Evolutionary conservation across 352 stramenopile species (phyloP), one percentile per base, ranked within the genome.

Genomic region (Blastocystis sp.): DNA sequence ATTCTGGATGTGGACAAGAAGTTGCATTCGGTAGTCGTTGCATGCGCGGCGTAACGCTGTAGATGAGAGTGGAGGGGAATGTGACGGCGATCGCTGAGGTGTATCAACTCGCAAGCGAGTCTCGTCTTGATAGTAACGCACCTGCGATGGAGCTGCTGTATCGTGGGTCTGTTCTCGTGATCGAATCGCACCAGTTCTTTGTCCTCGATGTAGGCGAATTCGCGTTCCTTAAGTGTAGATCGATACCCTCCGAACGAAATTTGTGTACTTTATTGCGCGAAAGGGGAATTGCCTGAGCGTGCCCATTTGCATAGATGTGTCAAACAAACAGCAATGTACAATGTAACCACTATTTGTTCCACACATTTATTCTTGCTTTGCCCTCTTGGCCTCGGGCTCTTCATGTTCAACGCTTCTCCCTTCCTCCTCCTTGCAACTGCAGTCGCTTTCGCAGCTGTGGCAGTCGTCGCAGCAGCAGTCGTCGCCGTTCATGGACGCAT

Each of bases 211-310:
- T 85, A 69, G 19, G 35, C 31, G n/a, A 31, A 1, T 4, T 67
- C 2, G 2, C 24, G 2, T 39, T 45, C 2, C 26, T 41, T 85
- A 24, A 61, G 10, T 29, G 3, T 85, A 66, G 74, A 45, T 85
- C 19, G 26, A 69, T 35, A 24, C 16, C 19, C 12, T n/a, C 21
- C 41, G 0, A 24, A 16, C 33, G 31, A 10, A 31, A 16, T 50
- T 61, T 50, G 51, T 70, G 13, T 85, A 85, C 45, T 85, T 69
- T 69, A 35, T 85, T 16, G 74, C 74, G 26, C 33, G 74, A 29
- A 85, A 31, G 35, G 33, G 51, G n/a, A 69, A 85, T 41, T 85
- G 74, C 45, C 16, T 85, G 2, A 69, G 50, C 26, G 21, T 29
- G 16, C n/a, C 37, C 9, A 37, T 67, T n/a, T 85, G 74, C 55